Evolutionary conservation across 257 asterid genomes (phyloP), one percentile per base, ranked within the genome.

Genomic region (Verbena officinalis): DNA sequence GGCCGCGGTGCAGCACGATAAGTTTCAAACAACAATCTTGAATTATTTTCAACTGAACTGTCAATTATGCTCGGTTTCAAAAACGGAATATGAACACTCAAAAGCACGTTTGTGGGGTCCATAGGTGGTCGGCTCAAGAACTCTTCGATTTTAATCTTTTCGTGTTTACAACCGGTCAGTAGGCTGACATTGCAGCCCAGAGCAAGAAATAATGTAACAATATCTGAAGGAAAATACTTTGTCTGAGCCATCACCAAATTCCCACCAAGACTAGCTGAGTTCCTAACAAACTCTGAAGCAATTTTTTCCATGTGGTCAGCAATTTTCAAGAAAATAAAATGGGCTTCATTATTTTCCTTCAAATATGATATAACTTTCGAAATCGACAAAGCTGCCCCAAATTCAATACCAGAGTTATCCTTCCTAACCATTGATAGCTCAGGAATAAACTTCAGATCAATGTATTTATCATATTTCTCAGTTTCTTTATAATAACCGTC

Each of bases 201-300:
- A 2, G 86, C 76, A 71, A 87, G 83, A 71, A 87, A 82, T 56
- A 87, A 46, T 3, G 95, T 87, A 54, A 75, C 84, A 46, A 82
- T 78, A 73, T 87, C 95, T 0, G 95, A 87, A 58, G 95, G 92
- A 77, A 87, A 87, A 74, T 62, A n/a, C 42, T 79, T 82, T 71
- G 78, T 80, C 58, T 87, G 92, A 49, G 91, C 83, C 90, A 84
- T 84, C 39, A 87, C 85, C 70, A 87, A 62, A 75, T 87, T 87
- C 27, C 95, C 95, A 16, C 92, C 95, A 1, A 87, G 59, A 71
- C 92, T 87, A 40, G 80, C 92, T 0, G 85, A 45, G 73, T 87
- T 87, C 62, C 95, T 75, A 30, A 87, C 38, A 73, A 83, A 87
- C 0, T 69, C 73, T 12, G 90, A 62, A 39, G 86, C 95, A 34